Conservation (phyloP, 306 rosid genomes). For the Begonia fuchsioides region DNA sequence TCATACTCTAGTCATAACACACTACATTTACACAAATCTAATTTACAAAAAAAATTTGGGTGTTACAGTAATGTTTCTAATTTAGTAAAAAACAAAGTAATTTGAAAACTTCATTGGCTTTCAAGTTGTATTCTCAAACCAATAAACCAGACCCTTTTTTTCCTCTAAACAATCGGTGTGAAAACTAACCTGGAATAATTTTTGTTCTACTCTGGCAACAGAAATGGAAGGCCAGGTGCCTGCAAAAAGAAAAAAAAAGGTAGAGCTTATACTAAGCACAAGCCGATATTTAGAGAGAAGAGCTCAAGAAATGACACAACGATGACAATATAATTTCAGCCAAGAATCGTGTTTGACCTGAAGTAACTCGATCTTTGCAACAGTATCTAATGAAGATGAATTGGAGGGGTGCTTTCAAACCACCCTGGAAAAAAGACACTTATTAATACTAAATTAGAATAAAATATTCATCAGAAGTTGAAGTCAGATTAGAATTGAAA, state of each 20-base stretch:
- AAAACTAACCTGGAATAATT: slow-evolving; percentile 67
- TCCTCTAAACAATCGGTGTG: neutral
- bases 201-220: slow-evolving; percentile 56
- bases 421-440: slow-evolving; percentile 40
- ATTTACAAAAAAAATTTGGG: too few relatives aligned
- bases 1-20: too few relatives aligned
- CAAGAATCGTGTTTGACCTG: slow-evolving; percentile 32
- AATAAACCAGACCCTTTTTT: too few relatives aligned
- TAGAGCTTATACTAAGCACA: neutral
- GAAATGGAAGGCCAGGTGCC: slow-evolving; percentile 93
- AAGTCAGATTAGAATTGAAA: too few relatives aligned
- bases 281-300: neutral
- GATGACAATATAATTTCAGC: too few relatives aligned
- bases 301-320: too few relatives aligned
- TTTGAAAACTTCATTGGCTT: too few relatives aligned
- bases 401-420: slow-evolving; percentile 61
- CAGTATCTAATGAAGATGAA: slow-evolving; percentile 59
- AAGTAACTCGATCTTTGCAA: slow-evolving; percentile 72
- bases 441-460: slow-evolving; percentile 8
- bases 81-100: too few relatives aligned
- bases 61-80: too few relatives aligned
- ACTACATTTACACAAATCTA: too few relatives aligned
- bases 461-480: too few relatives aligned
- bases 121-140: too few relatives aligned
- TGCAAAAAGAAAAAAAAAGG: slow-evolving; percentile 18